Conservation (phyloP, 495 filamentous ascomycete species). For the Evernia prunastri region DNA sequence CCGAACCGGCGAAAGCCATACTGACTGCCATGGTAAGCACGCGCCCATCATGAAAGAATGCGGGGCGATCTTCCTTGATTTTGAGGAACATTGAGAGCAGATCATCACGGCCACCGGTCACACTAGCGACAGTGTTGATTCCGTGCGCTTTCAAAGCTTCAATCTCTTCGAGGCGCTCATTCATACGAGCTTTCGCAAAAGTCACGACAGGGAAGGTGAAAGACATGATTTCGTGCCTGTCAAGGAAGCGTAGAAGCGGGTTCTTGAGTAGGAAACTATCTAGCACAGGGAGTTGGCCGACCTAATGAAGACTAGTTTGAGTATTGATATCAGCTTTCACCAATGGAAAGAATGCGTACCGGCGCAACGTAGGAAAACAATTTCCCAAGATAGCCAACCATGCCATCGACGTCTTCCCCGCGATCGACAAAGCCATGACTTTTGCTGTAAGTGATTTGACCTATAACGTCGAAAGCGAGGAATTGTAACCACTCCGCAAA, state of each 20-base stretch:
- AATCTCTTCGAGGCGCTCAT: constrained; percentile 13
- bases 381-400: constrained; percentile 28
- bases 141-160: constrained; percentile 46
- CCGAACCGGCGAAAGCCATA: constrained; percentile 61
- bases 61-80: constrained; percentile 44
- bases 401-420: constrained; percentile 52
- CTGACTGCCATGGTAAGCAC: constrained; percentile 61
- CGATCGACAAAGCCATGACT: constrained; percentile 58
- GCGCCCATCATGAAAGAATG: constrained; percentile 59
- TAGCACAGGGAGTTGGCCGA: constrained; percentile 50
- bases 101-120: constrained; percentile 37
- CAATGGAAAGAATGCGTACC: constrained; percentile 8
- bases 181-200: constrained; percentile 41
- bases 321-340: neutral
- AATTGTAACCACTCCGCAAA: constrained; percentile 73
- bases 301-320: constrained; percentile 8
- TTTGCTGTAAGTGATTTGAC: constrained; percentile 58
- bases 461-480: constrained; percentile 71
- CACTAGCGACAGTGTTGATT: constrained; percentile 30
- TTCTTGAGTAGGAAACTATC: constrained; percentile 49
- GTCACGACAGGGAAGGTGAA: constrained; percentile 50
- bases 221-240: constrained; percentile 41
- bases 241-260: constrained; percentile 35
- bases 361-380: constrained; percentile 40
- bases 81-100: constrained; percentile 45